These are phyloP conservation scores for Phyllostachys edulis DNA, from an alignment of 176 grass and related monocot genomes.

Conservation along the genomic window DNA sequence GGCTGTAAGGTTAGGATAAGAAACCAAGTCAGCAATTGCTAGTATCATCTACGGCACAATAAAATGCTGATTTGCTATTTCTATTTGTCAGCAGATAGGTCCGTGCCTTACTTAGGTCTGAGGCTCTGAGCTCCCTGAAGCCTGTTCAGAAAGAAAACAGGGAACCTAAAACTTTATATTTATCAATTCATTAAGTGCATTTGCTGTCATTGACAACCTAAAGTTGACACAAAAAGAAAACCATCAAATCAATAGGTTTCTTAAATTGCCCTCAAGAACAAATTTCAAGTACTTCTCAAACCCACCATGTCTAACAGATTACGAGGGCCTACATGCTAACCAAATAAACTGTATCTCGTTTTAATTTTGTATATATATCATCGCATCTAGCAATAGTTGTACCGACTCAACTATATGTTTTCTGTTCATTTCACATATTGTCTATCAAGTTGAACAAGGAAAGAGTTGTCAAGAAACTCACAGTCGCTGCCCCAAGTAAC, in stretches of 20 bases:
- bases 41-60: too few species aligned
- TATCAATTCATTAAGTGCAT: constrained; percentile 20
- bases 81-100: constrained; percentile 27
- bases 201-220: constrained; percentile 31
- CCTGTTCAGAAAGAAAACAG: constrained; percentile 18
- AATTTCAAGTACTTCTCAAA: constrained; percentile 34
- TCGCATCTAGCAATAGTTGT: not conserved
- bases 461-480: constrained; percentile 50
- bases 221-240: constrained; percentile 14
- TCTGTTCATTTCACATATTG: constrained; percentile 16
- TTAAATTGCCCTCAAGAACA: constrained; percentile 16
- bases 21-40: too few species aligned
- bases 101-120: not conserved
- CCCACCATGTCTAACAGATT: not conserved
- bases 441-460: constrained; percentile 24
- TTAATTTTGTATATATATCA: not conserved
- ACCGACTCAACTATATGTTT: not conserved
- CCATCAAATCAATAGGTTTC: not conserved
- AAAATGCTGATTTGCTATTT: constrained; percentile 21
- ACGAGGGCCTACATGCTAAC: not conserved
- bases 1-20: constrained; percentile 3
- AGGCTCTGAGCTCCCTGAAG: constrained; percentile 17
- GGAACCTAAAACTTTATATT: not conserved
- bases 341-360: not conserved
- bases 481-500: constrained; percentile 68